Base-by-base conservation (phyloP, 306 rosid genomes). In the Ormosia semicastrata region DNA sequence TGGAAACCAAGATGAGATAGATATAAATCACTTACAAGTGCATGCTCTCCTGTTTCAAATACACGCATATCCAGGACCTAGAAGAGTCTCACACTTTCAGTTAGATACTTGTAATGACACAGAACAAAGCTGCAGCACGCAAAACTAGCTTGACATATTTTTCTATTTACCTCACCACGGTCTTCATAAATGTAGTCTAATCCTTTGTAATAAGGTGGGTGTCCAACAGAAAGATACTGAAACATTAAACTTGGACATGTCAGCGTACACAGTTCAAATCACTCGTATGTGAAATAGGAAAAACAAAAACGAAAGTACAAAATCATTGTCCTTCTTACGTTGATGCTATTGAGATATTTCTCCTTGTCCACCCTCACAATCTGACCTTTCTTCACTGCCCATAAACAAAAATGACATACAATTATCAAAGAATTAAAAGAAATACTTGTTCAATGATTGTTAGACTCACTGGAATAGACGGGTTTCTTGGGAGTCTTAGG, bases 361-460 rank as follows among this genome's bases (percentile, higher is more conserved):
- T 93, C 97, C 84, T 93, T 95, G 74, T 95, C 94, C 79, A 95
- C 99, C 79, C 97, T 87, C 89, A 93, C 98, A 88, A 95, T 95
- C 87, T 95, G 99, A 70, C 99, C 93, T 84, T 95, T 95, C 95
- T 95, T 95, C 99, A 95, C 99, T 95, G 94, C 77, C 88, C 86
- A 83, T 3, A 53, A 73, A 43, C n/a, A 53, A 37, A 44, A 73
- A 46, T 2, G 11, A n/a, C 54, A 68, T 15, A 37, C 29, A 78
- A 18, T 11, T 14, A 29, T 52, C 39, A 56, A 68, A 56, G 14
- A 67, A 71, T 2, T 11, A 10, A 44, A 52, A 13, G 4, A 58
- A 57, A 76, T 2, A 24, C 5, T 24, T 6, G 15, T 39, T 39
- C 12, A 52, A 12, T 44, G 29, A 43, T 49, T 49, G 30, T 8